Percentiles rank a stretch among this genome's conserved stretches.
These are phyloP conservation scores for Nicotiana otophora DNA, from an alignment of 257 asterid genomes.

Conservation along the genomic window DNA sequence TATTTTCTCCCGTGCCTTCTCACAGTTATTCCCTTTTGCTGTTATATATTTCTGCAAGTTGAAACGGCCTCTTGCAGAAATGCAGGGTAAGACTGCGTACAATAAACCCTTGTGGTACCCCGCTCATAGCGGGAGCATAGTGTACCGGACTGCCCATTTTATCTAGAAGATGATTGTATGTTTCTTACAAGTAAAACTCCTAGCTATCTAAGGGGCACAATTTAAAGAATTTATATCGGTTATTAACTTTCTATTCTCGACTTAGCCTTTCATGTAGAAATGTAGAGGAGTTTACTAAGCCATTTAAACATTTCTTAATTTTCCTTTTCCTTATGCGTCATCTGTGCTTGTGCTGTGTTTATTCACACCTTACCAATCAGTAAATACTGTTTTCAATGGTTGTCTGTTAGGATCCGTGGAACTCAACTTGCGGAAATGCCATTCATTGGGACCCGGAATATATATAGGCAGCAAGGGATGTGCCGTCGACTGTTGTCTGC, in stretches of 20 bases:
- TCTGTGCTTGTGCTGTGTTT: background rate
- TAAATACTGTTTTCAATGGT: slow-evolving; percentile 5
- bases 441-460: slow-evolving; percentile 21
- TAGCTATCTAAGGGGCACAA: background rate
- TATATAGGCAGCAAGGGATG: slow-evolving; percentile 28
- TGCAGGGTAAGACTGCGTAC: too few species aligned
- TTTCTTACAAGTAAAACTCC: background rate
- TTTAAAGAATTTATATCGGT: background rate
- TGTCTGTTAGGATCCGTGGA: slow-evolving; percentile 20
- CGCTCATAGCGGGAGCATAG: too few species aligned
- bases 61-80: too few species aligned
- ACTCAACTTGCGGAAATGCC: slow-evolving; percentile 28
- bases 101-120: too few species aligned
- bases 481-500: slow-evolving; percentile 22
- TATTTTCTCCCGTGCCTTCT: too few species aligned
- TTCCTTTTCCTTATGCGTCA: background rate
- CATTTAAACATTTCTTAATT: background rate
- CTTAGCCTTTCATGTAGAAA: background rate
- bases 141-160: too few species aligned
- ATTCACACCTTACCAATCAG: slow-evolving; percentile 6
- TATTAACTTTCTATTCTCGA: background rate
- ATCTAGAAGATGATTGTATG: background rate
- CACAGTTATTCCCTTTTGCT: background rate
- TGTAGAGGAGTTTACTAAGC: background rate
- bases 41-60: too few species aligned